These are phyloP conservation scores for Dioscorea zingiberensis DNA, from an alignment of 106 monocot species.

Conservation along the genomic window DNA sequence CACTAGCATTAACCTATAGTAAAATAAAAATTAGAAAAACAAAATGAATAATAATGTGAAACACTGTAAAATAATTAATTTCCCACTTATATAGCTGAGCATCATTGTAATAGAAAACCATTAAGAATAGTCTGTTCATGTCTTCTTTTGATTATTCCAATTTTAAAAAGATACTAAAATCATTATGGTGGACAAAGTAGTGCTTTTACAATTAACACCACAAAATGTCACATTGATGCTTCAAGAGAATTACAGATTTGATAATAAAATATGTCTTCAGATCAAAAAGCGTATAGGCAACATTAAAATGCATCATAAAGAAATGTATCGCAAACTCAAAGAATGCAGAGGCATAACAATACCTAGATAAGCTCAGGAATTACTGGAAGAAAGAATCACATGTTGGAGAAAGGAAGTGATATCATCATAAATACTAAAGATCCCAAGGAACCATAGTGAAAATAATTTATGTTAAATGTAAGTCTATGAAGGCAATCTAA, in stretches of 20 bases:
- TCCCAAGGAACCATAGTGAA: too few relatives aligned
- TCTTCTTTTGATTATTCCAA: too few relatives aligned
- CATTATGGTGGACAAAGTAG: background rate
- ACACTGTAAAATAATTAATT: background rate
- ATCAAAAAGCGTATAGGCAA: background rate
- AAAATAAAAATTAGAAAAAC: background rate
- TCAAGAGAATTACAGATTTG: background rate
- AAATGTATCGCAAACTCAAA: too few relatives aligned
- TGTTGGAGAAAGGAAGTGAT: too few relatives aligned
- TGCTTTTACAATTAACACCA: background rate
- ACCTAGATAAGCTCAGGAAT: too few relatives aligned
- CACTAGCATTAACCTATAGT: conserved; percentile 78
- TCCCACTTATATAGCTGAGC: background rate
- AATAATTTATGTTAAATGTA: too few relatives aligned
- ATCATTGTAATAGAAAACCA: background rate
- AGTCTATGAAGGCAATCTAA: background rate
- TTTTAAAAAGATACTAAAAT: background rate
- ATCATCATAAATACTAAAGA: too few relatives aligned
- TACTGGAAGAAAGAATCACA: too few relatives aligned
- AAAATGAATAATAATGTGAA: background rate
- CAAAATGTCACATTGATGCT: background rate
- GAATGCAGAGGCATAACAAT: too few relatives aligned
- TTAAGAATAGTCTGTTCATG: background rate
- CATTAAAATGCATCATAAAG: too few relatives aligned
- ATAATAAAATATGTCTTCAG: background rate